Conservation (phyloP, 2,329 filamentous ascomycete species). For the Paecilomyces sp. region DNA sequence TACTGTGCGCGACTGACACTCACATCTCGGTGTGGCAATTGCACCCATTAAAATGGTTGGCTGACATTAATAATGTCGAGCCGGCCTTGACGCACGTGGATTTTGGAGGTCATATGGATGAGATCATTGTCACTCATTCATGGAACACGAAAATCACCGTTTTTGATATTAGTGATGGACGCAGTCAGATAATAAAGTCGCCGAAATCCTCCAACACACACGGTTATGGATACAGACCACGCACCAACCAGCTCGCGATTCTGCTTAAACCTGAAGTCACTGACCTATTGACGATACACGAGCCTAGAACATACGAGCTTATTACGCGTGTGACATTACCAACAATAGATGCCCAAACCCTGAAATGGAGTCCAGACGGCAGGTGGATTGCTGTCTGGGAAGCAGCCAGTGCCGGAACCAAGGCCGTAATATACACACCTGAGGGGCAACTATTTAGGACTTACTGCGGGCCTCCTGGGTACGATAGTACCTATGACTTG, state of each 20-base stretch:
- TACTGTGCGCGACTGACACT: constrained; percentile 26
- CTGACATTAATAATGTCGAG: constrained; percentile 35
- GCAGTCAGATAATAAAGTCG: constrained; percentile 30
- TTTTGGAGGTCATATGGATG: constrained; percentile 29
- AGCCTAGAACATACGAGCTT: constrained; percentile 25
- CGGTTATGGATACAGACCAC: constrained; percentile 32
- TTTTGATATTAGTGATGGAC: constrained; percentile 25
- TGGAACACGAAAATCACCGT: constrained; percentile 34
- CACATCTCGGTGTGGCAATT: constrained; percentile 31
- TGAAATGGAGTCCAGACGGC: constrained; percentile 55
- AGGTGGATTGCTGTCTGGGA: constrained; percentile 55
- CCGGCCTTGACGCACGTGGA: constrained; percentile 25
- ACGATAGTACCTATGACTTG: constrained; percentile 35
- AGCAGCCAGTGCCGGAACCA: constrained; percentile 43
- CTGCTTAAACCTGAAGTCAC: constrained; percentile 30
- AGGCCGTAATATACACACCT: constrained; percentile 50
- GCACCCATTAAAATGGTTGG: constrained; percentile 26
- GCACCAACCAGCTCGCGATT: constrained; percentile 32
- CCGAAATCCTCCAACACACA: constrained; percentile 31
- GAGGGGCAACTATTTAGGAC: constrained; percentile 53
- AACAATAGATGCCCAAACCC: constrained; percentile 50
- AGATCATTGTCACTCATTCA: constrained; percentile 31
- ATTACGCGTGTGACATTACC: constrained; percentile 30
- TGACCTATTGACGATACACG: constrained; percentile 33
- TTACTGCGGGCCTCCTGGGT: constrained; percentile 34